Percentiles rank a stretch among this genome's conserved stretches.
phyloP scores from a whole-genome alignment of 129 eudicot species.

The carrot (Daucus carota) region DH1_v3.0 NC_030382.2:41299001-41299500 shows the following conservation, averaged over 20 bases:
- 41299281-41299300: background rate
- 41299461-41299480: background rate
- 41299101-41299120: background rate
- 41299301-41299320: background rate
- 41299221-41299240: background rate
- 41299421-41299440: background rate
- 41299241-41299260: background rate
- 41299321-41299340: background rate
- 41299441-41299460: background rate
- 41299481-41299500: constrained; percentile 11
- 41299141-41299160: background rate
- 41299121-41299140: background rate
- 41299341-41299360: background rate
- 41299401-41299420: background rate
- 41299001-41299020: background rate
- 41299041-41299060: background rate
- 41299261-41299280: background rate
- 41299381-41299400: background rate
- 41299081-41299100: background rate
- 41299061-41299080: background rate
- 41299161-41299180: background rate
- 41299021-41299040: background rate
- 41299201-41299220: background rate
- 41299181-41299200: background rate
- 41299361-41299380: background rate